Base-by-base conservation (phyloP, 352 stramenopile species). In the Phytophthora citricola region DNA sequence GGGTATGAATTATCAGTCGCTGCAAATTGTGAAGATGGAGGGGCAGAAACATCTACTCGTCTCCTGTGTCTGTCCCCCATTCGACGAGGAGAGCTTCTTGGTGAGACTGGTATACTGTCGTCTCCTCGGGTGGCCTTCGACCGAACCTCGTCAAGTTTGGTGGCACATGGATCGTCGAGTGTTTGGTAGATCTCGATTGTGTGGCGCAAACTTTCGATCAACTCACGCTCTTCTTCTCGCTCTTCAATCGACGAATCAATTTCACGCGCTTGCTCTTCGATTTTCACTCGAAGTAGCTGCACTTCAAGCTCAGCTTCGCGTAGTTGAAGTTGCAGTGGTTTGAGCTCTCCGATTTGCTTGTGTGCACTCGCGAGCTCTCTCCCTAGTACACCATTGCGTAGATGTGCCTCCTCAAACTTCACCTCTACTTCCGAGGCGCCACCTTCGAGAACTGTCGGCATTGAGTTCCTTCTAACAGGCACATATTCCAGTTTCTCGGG, bases 131-230 rank as follows among this genome's bases (percentile, higher is more conserved):
- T 47, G 12, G 26, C 50, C 8, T 34, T n/a, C 7, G 60, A 38
- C 22, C 41, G 38, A 34, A 58, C 62, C 32, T 70, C 56, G 41
- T 69, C 55, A 29, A 63, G 34, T 38, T 77, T 75, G 2, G 27
- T 39, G 12, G 63, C n/a, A 20, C 26, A 77, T 11, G 81, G 81
- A 27, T 90, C 77, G 17, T 86, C 78, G 2, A 89, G 62, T 11
- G 66, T 78, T 69, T 92, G 81, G 40, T 92, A 92, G 11, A 81
- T 74, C 40, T 81, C 69, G 22, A 92, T 69, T 3, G 79, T 90
- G 24, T 81, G 68, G 17, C 76, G 78, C 8, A 92, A 64, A 38
- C 83, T 92, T 56, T 89, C 57, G 55, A 90, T 87, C 32, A 92
- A 48, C 15, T 80, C 69, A 10, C 69, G 69, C 32, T 89, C 80